phyloP scores from a whole-genome alignment of 75 land plant genomes.

The Selaginella moellendorffii region DNA sequence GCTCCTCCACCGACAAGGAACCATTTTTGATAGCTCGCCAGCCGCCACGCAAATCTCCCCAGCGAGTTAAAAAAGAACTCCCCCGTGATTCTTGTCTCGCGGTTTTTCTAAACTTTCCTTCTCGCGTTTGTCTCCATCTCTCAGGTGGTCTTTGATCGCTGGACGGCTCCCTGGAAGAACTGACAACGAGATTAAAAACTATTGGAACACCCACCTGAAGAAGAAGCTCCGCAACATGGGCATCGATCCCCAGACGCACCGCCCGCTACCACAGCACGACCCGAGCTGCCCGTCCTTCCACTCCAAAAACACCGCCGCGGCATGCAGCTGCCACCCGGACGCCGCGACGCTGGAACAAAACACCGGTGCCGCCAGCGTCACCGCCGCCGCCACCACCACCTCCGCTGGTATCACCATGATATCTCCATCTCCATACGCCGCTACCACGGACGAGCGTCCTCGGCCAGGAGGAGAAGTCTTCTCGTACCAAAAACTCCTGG shows the following conservation, averaged over 20 bases:
- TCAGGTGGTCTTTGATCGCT: not conserved
- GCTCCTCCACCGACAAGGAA: too few relatives aligned
- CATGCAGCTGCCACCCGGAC: not conserved
- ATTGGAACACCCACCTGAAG: not conserved
- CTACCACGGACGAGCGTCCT: too few relatives aligned
- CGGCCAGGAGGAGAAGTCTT: too few relatives aligned
- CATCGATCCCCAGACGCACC: not conserved
- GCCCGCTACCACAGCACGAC: not conserved
- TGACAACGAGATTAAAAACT: not conserved
- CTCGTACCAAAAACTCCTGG: not conserved
- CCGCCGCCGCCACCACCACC: not conserved
- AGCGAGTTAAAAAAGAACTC: too few relatives aligned
- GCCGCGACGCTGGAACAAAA: too few relatives aligned
- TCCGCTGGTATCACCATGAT: too few relatives aligned
- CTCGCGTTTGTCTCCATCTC: not conserved
- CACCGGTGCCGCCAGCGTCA: too few relatives aligned
- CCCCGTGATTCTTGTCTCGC: too few relatives aligned
- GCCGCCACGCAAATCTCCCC: too few relatives aligned
- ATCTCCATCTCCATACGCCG: too few relatives aligned
- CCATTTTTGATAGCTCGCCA: too few relatives aligned
- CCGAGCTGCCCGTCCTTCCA: not conserved
- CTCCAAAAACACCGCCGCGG: not conserved
- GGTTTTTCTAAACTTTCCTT: not conserved
- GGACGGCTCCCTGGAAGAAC: not conserved
- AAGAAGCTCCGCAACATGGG: not conserved